Percentiles rank a stretch among this genome's conserved stretches.
Conservation (phyloP, 352 stramenopile genomes). For the Pythium utonaiense region DNA sequence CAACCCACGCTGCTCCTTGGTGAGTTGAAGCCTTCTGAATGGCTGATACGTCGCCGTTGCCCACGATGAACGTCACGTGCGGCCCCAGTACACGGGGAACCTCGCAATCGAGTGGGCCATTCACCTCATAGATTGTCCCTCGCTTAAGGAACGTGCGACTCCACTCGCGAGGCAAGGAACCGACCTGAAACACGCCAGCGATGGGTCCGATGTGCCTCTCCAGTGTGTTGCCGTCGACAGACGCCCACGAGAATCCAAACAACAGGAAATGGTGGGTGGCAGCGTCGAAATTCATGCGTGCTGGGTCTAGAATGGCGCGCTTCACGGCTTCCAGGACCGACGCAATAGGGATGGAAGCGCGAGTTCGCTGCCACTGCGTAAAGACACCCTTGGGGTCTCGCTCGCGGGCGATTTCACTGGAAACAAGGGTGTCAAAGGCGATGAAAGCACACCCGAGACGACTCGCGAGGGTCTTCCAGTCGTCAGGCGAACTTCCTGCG, state of each 20-base stretch:
- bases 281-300: not conserved
- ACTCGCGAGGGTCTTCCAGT: not conserved
- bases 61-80: constrained; percentile 7
- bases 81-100: constrained; percentile 5
- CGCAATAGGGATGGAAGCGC: constrained; percentile 21
- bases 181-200: constrained; percentile 14
- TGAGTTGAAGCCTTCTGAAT: not conserved
- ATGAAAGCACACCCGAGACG: constrained; percentile 10
- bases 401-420: constrained; percentile 20
- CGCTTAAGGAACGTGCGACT: constrained; percentile 3
- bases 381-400: constrained; percentile 22
- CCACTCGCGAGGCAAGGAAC: not conserved
- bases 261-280: constrained; percentile 40
- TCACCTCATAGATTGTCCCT: constrained; percentile 1
- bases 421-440: constrained; percentile 21
- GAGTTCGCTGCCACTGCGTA: constrained; percentile 29
- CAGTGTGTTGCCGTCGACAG: constrained; percentile 26
- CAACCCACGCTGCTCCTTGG: constrained; percentile 10
- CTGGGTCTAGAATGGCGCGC: constrained; percentile 11
- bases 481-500: not conserved
- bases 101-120: not conserved
- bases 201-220: constrained; percentile 27
- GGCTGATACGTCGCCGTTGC: not conserved
- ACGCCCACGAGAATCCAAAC: constrained; percentile 35
- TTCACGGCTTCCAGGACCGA: constrained; percentile 26